These are phyloP conservation scores for Citrullus amarus DNA, from an alignment of 306 rosid genomes.

Conservation along the genomic window DNA sequence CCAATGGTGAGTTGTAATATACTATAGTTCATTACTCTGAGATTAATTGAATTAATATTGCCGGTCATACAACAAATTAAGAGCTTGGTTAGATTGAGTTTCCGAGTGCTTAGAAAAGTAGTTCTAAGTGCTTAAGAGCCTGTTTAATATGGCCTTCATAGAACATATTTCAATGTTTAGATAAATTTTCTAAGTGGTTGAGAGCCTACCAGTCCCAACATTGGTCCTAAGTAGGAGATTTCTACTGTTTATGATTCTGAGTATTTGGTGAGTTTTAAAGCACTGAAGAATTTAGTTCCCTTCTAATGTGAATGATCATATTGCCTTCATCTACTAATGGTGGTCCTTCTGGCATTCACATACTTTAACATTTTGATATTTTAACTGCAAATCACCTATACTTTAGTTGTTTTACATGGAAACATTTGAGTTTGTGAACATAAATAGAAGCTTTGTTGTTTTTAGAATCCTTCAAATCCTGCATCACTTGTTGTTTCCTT, in stretches of 20 bases:
- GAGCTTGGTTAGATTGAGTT: no score
- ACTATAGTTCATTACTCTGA: not conserved
- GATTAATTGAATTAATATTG: not conserved
- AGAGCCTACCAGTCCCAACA: no score
- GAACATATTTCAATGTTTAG: no score
- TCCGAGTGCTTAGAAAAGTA: no score
- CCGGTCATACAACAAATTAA: not conserved
- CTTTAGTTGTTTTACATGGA: not conserved
- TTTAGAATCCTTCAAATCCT: not conserved
- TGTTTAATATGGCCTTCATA: no score
- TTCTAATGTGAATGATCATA: not conserved
- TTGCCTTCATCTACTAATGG: not conserved
- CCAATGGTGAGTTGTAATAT: slow-evolving; percentile 37
- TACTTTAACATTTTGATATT: not conserved
- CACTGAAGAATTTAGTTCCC: not conserved
- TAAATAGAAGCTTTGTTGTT: not conserved
- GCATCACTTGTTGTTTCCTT: not conserved
- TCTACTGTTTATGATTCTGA: not conserved
- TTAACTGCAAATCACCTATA: not conserved
- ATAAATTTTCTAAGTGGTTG: no score
- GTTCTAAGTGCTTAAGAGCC: no score
- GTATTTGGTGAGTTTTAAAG: not conserved
- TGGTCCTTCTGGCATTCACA: not conserved
- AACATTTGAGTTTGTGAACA: not conserved
- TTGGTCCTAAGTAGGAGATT: not conserved